A percentile compares a stretch with the other conserved stretches of the same genome.
Conservation (phyloP, 768 basidiomycete species). For the Pisolithus microcarpus region DNA sequence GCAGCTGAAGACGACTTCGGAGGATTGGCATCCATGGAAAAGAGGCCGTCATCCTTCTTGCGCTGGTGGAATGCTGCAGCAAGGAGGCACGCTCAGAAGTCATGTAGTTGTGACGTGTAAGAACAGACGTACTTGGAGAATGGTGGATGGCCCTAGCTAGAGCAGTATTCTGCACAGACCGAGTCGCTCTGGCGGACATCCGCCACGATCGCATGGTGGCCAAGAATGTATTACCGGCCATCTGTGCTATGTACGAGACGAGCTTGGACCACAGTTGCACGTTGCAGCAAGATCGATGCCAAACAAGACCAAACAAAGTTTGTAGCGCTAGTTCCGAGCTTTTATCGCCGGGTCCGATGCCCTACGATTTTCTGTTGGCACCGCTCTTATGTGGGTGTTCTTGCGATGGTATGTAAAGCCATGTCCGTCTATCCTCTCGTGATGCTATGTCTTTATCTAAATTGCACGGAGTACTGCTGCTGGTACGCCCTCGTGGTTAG, state of each 20-base stretch:
- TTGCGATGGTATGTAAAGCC: too few species aligned
- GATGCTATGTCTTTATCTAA: too few species aligned
- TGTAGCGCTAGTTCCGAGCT: too few species aligned
- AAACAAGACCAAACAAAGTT: slow-evolving; percentile 5
- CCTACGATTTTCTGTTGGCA: too few species aligned
- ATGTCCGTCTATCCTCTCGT: too few species aligned
- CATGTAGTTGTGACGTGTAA: neutral
- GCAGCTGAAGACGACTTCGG: neutral
- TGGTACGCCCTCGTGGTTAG: too few species aligned
- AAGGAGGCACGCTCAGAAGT: neutral
- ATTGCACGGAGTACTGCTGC: too few species aligned
- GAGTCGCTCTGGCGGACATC: neutral
- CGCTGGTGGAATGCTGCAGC: slow-evolving; percentile 10
- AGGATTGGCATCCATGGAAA: slow-evolving; percentile 6
- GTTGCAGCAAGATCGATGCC: neutral
- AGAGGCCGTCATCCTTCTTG: slow-evolving; percentile 6
- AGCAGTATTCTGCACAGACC: slow-evolving; percentile 4
- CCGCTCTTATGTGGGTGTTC: too few species aligned
- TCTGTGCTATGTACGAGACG: too few species aligned
- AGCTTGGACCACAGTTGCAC: too few species aligned
- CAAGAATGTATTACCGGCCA: slow-evolving; percentile 10
- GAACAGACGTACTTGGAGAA: slow-evolving; percentile 18
- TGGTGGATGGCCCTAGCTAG: slow-evolving; percentile 11
- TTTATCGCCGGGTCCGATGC: too few species aligned
- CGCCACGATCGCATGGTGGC: slow-evolving; percentile 7